These are phyloP conservation scores for Brassica napus DNA, from an alignment of 345 rosid species.

Conservation along the genomic window DNA sequence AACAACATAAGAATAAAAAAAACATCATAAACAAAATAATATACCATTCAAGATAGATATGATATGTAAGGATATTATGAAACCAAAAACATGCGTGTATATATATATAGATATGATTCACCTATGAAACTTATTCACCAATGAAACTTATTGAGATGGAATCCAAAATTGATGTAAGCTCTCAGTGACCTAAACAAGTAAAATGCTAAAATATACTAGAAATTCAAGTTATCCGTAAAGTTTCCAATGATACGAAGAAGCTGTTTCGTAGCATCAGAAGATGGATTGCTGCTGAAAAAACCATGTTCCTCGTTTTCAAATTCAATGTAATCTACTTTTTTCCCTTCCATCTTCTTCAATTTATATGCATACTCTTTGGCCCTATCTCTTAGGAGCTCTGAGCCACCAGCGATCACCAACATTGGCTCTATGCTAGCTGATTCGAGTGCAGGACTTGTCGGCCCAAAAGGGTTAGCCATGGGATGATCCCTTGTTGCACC, in stretches of 20 bases:
- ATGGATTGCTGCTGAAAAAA: conserved; percentile 60
- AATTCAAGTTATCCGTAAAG: conserved; percentile 47
- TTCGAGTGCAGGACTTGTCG: conserved; percentile 54
- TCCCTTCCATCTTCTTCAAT: conserved; percentile 54
- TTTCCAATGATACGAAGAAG: conserved; percentile 44
- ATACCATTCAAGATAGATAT: not conserved
- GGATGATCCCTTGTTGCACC: conserved; percentile 77
- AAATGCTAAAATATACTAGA: conserved; percentile 28
- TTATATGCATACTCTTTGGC: conserved; percentile 63
- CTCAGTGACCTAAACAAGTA: conserved; percentile 14
- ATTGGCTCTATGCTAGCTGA: conserved; percentile 52
- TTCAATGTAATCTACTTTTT: conserved; percentile 55
- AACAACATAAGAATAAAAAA: not conserved
- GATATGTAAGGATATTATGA: not conserved
- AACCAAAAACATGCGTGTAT: not conserved
- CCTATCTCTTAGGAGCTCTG: conserved; percentile 71
- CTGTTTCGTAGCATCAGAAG: conserved; percentile 46
- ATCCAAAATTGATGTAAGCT: conserved; percentile 1
- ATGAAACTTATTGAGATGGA: conserved; percentile 12
- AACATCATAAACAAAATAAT: not conserved
- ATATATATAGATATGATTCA: not conserved
- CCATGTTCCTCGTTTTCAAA: conserved; percentile 71
- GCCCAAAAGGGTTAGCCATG: conserved; percentile 80
- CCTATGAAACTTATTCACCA: not conserved
- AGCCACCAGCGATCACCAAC: conserved; percentile 62